These are phyloP conservation scores for Myxozyma kluyveri DNA, from an alignment of 805 yeast species.

Conservation along the genomic window DNA sequence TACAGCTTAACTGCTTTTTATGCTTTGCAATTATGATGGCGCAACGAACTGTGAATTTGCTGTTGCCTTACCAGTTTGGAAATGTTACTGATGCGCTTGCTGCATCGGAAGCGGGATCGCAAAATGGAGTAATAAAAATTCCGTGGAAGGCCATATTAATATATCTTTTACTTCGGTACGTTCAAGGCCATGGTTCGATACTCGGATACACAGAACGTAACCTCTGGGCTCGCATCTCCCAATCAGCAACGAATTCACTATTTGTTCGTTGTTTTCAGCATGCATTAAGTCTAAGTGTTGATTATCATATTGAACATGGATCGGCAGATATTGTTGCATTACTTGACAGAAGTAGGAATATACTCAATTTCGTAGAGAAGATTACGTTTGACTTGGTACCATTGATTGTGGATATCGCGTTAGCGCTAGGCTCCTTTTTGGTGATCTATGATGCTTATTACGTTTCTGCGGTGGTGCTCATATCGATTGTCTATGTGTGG, in stretches of 20 bases:
- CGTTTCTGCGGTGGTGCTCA: constrained; percentile 14
- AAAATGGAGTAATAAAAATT: not conserved
- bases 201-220: constrained; percentile 18
- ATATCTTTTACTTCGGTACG: constrained; percentile 20
- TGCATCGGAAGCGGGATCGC: not conserved
- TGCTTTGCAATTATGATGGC: constrained; percentile 18
- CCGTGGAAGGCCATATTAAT: constrained; percentile 23
- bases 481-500: constrained; percentile 21
- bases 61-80: constrained; percentile 28
- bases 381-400: constrained; percentile 25
- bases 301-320: constrained; percentile 22
- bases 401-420: constrained; percentile 15
- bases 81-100: constrained; percentile 21
- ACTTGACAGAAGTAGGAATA: constrained; percentile 17
- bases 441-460: constrained; percentile 19
- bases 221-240: constrained; percentile 23
- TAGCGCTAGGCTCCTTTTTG: constrained; percentile 24
- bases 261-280: constrained; percentile 19
- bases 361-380: constrained; percentile 23
- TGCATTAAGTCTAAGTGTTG: constrained; percentile 21
- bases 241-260: constrained; percentile 18
- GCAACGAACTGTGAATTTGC: constrained; percentile 21
- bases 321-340: constrained; percentile 18
- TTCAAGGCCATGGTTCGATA: constrained; percentile 25
- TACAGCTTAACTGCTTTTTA: constrained; percentile 18